These are phyloP conservation scores for Ophiocordyceps camponoti-floridani DNA, from an alignment of 2,329 filamentous ascomycete genomes.

Conservation along the genomic window DNA sequence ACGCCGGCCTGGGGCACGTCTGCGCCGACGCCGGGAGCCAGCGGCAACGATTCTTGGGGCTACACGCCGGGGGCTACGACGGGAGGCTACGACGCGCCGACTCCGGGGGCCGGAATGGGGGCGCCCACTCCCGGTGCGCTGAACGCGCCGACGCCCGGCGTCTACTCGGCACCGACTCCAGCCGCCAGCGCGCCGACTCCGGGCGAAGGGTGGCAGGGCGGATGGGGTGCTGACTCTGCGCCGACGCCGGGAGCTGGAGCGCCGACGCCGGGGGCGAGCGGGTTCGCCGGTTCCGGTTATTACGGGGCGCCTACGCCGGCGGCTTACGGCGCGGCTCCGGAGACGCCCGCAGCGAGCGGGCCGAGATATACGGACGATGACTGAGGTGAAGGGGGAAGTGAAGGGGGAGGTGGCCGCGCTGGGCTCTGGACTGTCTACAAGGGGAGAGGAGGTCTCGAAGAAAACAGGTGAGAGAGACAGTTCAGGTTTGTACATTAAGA, in stretches of 20 bases:
- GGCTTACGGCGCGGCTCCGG: conserved; percentile 34
- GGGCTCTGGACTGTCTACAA: too few species aligned
- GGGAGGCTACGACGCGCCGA: conserved; percentile 49
- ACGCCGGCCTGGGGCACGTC: conserved; percentile 56
- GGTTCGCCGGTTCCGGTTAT: conserved; percentile 16
- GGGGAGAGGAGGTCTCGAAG: neutral
- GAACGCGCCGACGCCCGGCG: conserved; percentile 56
- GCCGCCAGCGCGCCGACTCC: conserved; percentile 51
- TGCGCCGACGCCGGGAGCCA: conserved; percentile 39
- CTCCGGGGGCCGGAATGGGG: conserved; percentile 38
- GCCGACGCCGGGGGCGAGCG: conserved; percentile 51
- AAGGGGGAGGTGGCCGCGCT: too few species aligned
- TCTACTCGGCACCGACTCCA: conserved; percentile 46
- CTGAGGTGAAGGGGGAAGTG: conserved; percentile 4
- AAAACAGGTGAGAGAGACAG: neutral
- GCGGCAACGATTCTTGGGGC: conserved; percentile 41
- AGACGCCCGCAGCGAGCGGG: conserved; percentile 43
- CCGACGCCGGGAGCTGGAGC: conserved; percentile 49
- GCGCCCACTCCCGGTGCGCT: conserved; percentile 44
- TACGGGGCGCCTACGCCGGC: conserved; percentile 49
- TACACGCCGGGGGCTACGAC: conserved; percentile 34
- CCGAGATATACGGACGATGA: conserved; percentile 37
- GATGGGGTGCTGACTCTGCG: conserved; percentile 43
- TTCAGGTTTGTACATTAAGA: too few species aligned
- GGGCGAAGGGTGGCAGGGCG: conserved; percentile 41